Percentiles rank a stretch among this genome's conserved stretches.
These are phyloP conservation scores for Phaeosphaeriaceae sp. DNA, from an alignment of 2,329 filamentous ascomycete genomes.

Conservation along the genomic window DNA sequence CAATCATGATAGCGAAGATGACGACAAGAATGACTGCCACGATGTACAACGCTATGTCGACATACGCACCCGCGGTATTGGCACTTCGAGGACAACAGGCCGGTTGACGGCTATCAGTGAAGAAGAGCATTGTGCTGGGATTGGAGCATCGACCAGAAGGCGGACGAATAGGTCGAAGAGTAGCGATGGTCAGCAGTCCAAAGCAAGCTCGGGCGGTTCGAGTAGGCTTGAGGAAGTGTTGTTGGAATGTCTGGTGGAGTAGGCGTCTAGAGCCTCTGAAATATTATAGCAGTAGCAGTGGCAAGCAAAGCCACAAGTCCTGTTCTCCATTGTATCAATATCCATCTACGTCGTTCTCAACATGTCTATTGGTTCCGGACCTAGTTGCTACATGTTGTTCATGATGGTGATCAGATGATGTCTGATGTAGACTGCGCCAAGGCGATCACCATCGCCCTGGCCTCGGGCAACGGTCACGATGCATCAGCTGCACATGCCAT, in stretches of 20 bases:
- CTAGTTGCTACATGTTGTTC: neutral
- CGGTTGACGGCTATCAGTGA: constrained; percentile 3
- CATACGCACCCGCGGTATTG: neutral
- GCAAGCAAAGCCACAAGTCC: neutral
- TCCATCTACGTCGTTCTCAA: too few species aligned
- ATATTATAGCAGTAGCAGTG: neutral
- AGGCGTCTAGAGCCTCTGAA: neutral
- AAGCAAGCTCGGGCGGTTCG: neutral
- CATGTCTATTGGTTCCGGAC: too few species aligned
- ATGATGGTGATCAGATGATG: constrained; percentile 23
- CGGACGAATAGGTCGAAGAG: neutral
- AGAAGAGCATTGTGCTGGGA: neutral
- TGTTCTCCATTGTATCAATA: neutral
- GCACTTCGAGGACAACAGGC: neutral
- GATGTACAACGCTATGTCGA: constrained; percentile 1
- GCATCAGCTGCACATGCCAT: constrained; percentile 23
- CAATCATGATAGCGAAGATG: neutral
- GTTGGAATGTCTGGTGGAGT: constrained; percentile 2
- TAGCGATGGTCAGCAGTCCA: neutral
- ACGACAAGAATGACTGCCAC: neutral
- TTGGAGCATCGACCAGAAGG: neutral
- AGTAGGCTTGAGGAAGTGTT: neutral
- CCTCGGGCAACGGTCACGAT: constrained; percentile 12
- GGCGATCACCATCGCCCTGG: constrained; percentile 6
- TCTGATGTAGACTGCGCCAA: constrained; percentile 12